Evolutionary conservation across 257 asterid species (phyloP).

Genomic region (Anisodus acutangulus): DNA sequence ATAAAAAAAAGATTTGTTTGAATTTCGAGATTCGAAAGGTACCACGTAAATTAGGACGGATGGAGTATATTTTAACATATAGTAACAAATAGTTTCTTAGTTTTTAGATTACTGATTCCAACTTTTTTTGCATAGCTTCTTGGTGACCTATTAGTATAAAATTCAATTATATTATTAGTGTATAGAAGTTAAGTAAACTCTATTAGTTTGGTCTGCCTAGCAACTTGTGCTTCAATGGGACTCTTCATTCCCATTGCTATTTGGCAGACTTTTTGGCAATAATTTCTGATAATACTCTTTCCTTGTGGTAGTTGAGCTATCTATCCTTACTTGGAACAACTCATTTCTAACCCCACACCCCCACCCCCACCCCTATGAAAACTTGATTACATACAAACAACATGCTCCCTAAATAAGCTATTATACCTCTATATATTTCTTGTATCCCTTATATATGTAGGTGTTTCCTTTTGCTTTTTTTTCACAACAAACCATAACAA

Average conservation of each 20-base stretch:
- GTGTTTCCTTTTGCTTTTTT: neutral
- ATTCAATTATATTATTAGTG: too few relatives aligned
- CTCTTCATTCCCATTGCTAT: neutral
- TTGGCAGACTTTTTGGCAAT: neutral
- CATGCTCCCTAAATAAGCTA: neutral
- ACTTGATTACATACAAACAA: conserved; percentile 9
- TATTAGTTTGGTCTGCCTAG: neutral
- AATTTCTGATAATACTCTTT: conserved; percentile 3
- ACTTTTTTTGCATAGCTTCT: too few relatives aligned
- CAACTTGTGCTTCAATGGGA: neutral
- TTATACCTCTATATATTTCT: conserved; percentile 11
- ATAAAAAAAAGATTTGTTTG: too few relatives aligned
- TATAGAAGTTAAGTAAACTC: neutral
- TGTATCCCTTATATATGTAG: conserved; percentile 26
- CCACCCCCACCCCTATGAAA: neutral
- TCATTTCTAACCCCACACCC: conserved; percentile 32
- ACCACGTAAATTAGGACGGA: too few relatives aligned
- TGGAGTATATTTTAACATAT: too few relatives aligned
- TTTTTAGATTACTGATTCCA: too few relatives aligned
- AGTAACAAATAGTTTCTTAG: too few relatives aligned
- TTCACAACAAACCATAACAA: conserved; percentile 20
- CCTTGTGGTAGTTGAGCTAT: conserved; percentile 46
- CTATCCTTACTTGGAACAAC: conserved; percentile 26
- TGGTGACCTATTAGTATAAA: too few relatives aligned
- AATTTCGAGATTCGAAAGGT: too few relatives aligned